Evolutionary conservation across 495 filamentous ascomycete genomes (phyloP).

Genomic region (Lasiosphaeriaceae sp.): DNA sequence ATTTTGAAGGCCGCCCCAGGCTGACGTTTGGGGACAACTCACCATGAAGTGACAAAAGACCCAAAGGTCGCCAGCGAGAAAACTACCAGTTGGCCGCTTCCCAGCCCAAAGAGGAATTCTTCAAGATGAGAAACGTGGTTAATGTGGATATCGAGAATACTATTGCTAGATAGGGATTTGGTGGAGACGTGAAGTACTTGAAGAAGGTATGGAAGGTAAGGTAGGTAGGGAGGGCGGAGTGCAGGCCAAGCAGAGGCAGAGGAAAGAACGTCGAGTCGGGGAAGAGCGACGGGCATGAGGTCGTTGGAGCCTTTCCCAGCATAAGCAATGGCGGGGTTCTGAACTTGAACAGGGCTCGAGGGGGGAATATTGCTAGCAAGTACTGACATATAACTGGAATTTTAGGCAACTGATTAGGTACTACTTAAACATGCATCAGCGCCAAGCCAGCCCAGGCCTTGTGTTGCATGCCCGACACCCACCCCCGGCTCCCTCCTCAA

Average conservation of each 20-base stretch:
- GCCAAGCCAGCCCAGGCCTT: neutral
- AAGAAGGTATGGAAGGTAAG: neutral
- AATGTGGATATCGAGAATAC: neutral
- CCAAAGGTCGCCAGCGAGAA: neutral
- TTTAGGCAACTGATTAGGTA: neutral
- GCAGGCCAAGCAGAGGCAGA: neutral
- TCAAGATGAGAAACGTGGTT: neutral
- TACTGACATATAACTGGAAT: neutral
- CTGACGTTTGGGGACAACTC: constrained; percentile 7
- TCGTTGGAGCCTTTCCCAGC: neutral
- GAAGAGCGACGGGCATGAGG: neutral
- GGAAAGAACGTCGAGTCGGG: neutral
- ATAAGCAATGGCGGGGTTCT: neutral
- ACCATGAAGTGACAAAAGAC: constrained; percentile 22
- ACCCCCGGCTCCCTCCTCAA: neutral
- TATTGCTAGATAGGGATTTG: neutral
- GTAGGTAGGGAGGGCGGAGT: neutral
- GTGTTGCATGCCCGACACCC: neutral
- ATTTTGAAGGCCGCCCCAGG: too few relatives aligned
- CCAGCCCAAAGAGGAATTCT: neutral
- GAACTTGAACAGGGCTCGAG: neutral
- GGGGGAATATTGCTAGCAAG: constrained; percentile 6
- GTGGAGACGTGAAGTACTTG: neutral
- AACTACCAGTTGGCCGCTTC: neutral
- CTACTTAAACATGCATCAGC: constrained; percentile 15